Evolutionary conservation across 1,284 basidiomycete genomes (phyloP).

Genomic region (Rhodotorula sp.): DNA sequence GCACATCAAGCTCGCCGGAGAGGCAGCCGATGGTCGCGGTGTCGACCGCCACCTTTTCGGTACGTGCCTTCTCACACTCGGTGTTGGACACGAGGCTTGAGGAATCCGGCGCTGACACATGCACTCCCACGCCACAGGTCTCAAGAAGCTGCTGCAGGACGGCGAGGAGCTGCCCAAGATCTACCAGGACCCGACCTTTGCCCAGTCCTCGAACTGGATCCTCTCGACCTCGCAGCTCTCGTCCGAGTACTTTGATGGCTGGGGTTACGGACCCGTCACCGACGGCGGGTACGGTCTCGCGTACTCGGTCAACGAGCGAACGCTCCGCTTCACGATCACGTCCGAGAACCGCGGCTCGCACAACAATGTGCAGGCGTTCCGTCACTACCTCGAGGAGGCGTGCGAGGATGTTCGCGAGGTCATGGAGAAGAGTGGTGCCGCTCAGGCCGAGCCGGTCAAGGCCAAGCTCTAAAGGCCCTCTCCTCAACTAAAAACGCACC

Average conservation of each 20-base stretch:
- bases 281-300: slow-evolving; percentile 86
- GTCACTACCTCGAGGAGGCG: slow-evolving; percentile 50
- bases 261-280: slow-evolving; percentile 85
- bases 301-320: slow-evolving; percentile 84
- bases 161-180: slow-evolving; percentile 62
- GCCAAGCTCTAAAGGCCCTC: slow-evolving; percentile 33
- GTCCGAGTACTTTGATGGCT: slow-evolving; percentile 80
- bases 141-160: slow-evolving; percentile 76
- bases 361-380: slow-evolving; percentile 40
- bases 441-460: slow-evolving; percentile 36
- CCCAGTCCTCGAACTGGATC: slow-evolving; percentile 80
- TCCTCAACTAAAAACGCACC: background rate
- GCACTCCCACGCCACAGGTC: slow-evolving; percentile 48
- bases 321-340: slow-evolving; percentile 91
- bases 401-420: slow-evolving; percentile 48
- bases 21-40: slow-evolving; percentile 91
- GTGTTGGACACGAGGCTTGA: too few relatives aligned
- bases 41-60: slow-evolving; percentile 94
- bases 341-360: slow-evolving; percentile 67
- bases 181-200: slow-evolving; percentile 74
- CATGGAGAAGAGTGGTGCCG: slow-evolving; percentile 36
- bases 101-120: background rate
- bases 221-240: slow-evolving; percentile 87
- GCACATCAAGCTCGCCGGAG: slow-evolving; percentile 82
- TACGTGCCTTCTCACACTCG: slow-evolving; percentile 16